These are phyloP conservation scores for Penicillium corylophilum DNA, from an alignment of 2,329 filamentous ascomycete genomes.

Conservation along the genomic window DNA sequence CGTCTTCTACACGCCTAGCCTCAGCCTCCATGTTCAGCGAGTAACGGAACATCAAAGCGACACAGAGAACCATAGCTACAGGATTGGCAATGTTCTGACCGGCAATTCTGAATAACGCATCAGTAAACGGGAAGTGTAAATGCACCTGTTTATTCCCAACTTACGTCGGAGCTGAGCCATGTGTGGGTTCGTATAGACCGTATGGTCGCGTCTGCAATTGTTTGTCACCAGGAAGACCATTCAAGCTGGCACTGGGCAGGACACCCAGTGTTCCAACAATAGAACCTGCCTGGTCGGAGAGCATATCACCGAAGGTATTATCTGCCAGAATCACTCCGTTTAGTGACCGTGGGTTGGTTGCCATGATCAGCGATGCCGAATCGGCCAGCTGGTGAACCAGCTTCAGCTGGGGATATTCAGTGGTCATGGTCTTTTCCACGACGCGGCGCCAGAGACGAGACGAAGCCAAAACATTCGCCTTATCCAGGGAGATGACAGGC, in stretches of 20 bases:
- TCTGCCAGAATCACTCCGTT: constrained; percentile 87
- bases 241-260: constrained; percentile 79
- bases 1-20: constrained; percentile 73
- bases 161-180: constrained; percentile 55
- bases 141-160: constrained; percentile 5
- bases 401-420: constrained; percentile 80
- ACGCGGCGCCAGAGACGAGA: constrained; percentile 82
- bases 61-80: constrained; percentile 80
- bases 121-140: not conserved
- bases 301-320: constrained; percentile 91
- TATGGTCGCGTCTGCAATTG: constrained; percentile 67
- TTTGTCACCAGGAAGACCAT: constrained; percentile 71
- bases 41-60: constrained; percentile 92
- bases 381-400: constrained; percentile 86
- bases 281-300: constrained; percentile 85
- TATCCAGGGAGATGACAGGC: constrained; percentile 81
- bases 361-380: constrained; percentile 85
- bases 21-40: constrained; percentile 75
- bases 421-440: constrained; percentile 73
- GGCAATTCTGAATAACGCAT: constrained; percentile 65
- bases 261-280: constrained; percentile 85
- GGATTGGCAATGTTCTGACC: constrained; percentile 86
- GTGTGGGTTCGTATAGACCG: constrained; percentile 92
- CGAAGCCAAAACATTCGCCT: constrained; percentile 89
- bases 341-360: constrained; percentile 79